Percentiles rank a stretch among this genome's conserved stretches.
Conservation (phyloP, 2,329 filamentous ascomycete genomes). For the Arthrobotrys entomopaga region DNA sequence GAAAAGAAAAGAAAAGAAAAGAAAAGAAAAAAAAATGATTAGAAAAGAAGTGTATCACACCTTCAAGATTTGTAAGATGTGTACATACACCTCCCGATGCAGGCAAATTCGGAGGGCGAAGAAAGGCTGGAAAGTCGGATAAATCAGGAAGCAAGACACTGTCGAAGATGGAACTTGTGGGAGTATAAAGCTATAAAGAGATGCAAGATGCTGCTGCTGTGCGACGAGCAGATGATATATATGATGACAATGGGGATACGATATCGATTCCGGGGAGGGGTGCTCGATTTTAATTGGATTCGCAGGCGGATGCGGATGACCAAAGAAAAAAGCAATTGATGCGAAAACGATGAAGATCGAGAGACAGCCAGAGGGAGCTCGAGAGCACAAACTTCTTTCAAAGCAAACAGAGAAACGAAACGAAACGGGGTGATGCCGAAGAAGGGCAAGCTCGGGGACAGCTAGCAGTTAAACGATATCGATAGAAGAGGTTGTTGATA, state of each 20-base stretch:
- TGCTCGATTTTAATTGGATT: neutral
- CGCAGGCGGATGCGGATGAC: slow-evolving; percentile 2
- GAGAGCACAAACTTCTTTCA: slow-evolving; percentile 10
- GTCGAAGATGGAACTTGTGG: slow-evolving; percentile 29
- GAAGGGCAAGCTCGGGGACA: neutral
- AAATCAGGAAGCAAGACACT: slow-evolving; percentile 16
- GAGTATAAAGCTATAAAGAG: slow-evolving; percentile 30
- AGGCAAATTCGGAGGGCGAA: neutral
- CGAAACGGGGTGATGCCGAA: slow-evolving; percentile 17
- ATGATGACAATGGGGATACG: neutral
- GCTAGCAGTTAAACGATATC: slow-evolving; percentile 6
- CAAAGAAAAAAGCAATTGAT: slow-evolving; percentile 40
- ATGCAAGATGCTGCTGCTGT: slow-evolving; percentile 49
- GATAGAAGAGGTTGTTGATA: neutral
- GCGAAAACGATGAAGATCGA: slow-evolving; percentile 9
- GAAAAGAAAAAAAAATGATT: neutral
- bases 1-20: neutral
- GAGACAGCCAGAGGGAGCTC: slow-evolving; percentile 13
- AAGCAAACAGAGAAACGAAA: neutral
- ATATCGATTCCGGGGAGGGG: neutral
- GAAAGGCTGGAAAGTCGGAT: slow-evolving; percentile 19
- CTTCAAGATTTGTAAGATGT: slow-evolving; percentile 34
- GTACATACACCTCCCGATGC: slow-evolving; percentile 24
- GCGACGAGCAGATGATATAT: slow-evolving; percentile 28
- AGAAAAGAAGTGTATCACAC: slow-evolving; percentile 48